These are phyloP conservation scores for Pichia sp. DNA, from an alignment of 1,139 yeast genomes.

Conservation along the genomic window DNA sequence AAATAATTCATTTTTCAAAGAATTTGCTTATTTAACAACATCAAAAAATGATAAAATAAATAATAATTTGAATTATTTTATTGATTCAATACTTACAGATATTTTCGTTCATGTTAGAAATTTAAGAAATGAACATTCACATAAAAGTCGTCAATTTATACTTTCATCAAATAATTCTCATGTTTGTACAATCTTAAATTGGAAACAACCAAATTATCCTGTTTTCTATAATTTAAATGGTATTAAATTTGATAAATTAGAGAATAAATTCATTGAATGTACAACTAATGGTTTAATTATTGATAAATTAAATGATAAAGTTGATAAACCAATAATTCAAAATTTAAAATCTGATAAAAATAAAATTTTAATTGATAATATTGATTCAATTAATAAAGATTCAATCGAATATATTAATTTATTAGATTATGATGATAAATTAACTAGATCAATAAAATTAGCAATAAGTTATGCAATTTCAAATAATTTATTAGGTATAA, in stretches of 20 bases:
- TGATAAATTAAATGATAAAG: not conserved
- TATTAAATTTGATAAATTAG: slow-evolving; percentile 33
- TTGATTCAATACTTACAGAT: slow-evolving; percentile 63
- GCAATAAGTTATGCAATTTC: slow-evolving; percentile 67
- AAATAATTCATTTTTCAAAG: slow-evolving; percentile 23
- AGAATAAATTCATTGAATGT: slow-evolving; percentile 29
- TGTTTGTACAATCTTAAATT: slow-evolving; percentile 84
- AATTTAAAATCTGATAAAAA: slow-evolving; percentile 3
- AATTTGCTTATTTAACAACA: slow-evolving; percentile 17
- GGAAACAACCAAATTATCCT: slow-evolving; percentile 98
- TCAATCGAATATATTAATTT: slow-evolving; percentile 27
- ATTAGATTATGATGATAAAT: slow-evolving; percentile 27
- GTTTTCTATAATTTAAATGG: slow-evolving; percentile 81
- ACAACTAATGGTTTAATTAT: slow-evolving; percentile 33
- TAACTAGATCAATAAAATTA: slow-evolving; percentile 48
- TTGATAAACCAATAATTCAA: slow-evolving; percentile 6
- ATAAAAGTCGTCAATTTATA: slow-evolving; percentile 50
- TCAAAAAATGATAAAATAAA: slow-evolving; percentile 18
- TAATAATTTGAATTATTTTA: slow-evolving; percentile 56
- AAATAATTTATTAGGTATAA: slow-evolving; percentile 79
- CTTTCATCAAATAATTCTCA: slow-evolving; percentile 82
- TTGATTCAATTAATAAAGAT: slow-evolving; percentile 31
- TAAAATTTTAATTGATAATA: slow-evolving; percentile 25
- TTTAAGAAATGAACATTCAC: slow-evolving; percentile 31
- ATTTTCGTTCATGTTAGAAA: slow-evolving; percentile 73